phyloP scores from a whole-genome alignment of 2,329 filamentous ascomycete species.

The Stachybotrys chartarum region DNA sequence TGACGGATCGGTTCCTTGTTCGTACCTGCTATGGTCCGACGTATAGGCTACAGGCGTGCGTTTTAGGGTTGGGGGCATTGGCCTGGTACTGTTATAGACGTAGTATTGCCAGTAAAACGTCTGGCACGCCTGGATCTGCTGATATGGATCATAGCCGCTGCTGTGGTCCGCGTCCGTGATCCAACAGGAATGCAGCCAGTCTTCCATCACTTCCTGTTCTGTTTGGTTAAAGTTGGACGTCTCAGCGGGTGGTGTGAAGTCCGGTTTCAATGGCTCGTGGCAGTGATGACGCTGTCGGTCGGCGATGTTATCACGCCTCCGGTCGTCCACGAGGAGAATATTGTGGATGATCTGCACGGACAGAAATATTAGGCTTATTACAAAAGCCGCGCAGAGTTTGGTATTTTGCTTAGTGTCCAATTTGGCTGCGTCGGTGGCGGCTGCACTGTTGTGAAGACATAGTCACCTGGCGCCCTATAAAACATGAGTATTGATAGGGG shows the following conservation, averaged over 20 bases:
- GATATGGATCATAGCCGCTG: conserved; percentile 1
- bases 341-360: background rate
- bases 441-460: background rate
- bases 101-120: conserved; percentile 1
- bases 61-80: background rate
- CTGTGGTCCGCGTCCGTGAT: conserved; percentile 3
- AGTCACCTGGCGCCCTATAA: conserved; percentile 1
- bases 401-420: background rate
- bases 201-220: background rate
- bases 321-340: conserved; percentile 1
- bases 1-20: background rate
- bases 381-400: no score
- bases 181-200: conserved; percentile 2
- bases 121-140: background rate
- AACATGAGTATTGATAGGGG: no score
- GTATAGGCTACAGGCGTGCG: conserved; percentile 3
- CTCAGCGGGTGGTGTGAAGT: background rate
- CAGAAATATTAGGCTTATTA: no score
- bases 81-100: background rate
- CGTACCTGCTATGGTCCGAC: conserved; percentile 2
- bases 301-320: background rate
- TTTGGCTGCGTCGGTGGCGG: background rate
- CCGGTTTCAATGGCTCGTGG: background rate
- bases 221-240: background rate
- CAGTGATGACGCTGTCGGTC: background rate